A percentile compares a stretch with the other conserved stretches of the same genome.
phyloP scores from a whole-genome alignment of 768 basidiomycete species.

The Imleria badia region DNA sequence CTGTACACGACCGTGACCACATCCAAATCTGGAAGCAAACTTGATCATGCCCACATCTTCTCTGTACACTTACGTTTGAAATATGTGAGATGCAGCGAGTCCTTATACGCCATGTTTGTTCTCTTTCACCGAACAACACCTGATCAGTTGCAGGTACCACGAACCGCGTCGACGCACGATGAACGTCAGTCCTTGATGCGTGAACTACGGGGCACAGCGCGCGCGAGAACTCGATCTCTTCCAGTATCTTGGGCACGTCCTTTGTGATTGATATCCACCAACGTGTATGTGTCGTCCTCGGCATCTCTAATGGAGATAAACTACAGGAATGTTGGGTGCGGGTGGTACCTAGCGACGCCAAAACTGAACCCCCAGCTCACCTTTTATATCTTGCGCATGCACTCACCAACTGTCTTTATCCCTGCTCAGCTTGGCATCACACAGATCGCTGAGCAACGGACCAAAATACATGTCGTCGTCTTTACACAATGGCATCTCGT shows the following conservation, averaged over 20 bases:
- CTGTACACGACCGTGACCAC: conserved; percentile 74
- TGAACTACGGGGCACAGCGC: conserved; percentile 65
- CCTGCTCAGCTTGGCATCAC: conserved; percentile 54
- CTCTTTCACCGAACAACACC: conserved; percentile 59
- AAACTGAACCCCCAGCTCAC: neutral
- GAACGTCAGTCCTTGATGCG: conserved; percentile 84
- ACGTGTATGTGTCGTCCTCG: conserved; percentile 75
- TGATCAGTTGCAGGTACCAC: conserved; percentile 1
- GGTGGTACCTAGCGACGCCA: conserved; percentile 64
- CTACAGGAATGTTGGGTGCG: conserved; percentile 73
- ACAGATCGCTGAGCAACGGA: conserved; percentile 53
- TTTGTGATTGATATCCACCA: conserved; percentile 67
- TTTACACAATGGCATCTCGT: conserved; percentile 76
- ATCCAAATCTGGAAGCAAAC: conserved; percentile 49
- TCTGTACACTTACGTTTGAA: conserved; percentile 62
- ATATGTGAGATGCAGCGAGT: conserved; percentile 54
- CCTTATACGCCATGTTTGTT: conserved; percentile 72
- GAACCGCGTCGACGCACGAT: conserved; percentile 47
- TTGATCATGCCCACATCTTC: neutral
- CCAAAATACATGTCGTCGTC: conserved; percentile 78
- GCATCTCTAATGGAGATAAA: conserved; percentile 73
- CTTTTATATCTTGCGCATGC: neutral
- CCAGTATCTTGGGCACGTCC: conserved; percentile 48
- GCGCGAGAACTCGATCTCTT: conserved; percentile 81
- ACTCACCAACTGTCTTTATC: conserved; percentile 82